Evolutionary conservation across 2,329 filamentous ascomycete species (phyloP).

Genomic region (Orbilia quercus): DNA sequence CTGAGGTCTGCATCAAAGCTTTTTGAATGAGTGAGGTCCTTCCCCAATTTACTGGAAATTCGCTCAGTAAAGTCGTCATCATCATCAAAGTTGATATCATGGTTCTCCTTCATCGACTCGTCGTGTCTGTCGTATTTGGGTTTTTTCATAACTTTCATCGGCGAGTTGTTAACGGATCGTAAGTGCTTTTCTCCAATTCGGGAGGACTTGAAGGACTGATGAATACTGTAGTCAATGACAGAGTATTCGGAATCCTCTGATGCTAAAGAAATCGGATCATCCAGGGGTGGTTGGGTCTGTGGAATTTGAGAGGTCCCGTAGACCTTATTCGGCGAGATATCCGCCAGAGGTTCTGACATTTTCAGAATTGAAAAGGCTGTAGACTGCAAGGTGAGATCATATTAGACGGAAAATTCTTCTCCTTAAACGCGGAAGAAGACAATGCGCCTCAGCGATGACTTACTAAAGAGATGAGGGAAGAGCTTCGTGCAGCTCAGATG

Average conservation of each 20-base stretch:
- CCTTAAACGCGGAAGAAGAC: constrained; percentile 35
- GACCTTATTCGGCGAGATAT: constrained; percentile 55
- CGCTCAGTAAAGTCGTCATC: constrained; percentile 45
- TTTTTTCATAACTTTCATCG: constrained; percentile 55
- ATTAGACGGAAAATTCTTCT: constrained; percentile 30
- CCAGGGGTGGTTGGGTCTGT: constrained; percentile 26
- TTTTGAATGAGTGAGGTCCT: constrained; percentile 21
- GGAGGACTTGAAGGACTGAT: constrained; percentile 33
- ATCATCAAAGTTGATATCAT: constrained; percentile 46
- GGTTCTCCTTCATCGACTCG: constrained; percentile 52
- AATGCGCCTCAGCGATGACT: constrained; percentile 21
- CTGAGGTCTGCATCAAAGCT: constrained; percentile 48
- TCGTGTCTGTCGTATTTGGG: constrained; percentile 56
- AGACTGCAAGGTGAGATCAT: constrained; percentile 19
- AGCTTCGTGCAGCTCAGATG: constrained; percentile 36
- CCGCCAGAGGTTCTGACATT: constrained; percentile 51
- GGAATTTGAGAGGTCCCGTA: constrained; percentile 46
- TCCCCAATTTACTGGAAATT: constrained; percentile 20
- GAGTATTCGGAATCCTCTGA: constrained; percentile 53
- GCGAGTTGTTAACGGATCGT: constrained; percentile 47
- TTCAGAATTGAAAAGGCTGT: constrained; percentile 21
- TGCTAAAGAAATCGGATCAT: constrained; percentile 24
- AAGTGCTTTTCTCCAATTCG: constrained; percentile 45
- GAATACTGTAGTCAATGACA: constrained; percentile 51
- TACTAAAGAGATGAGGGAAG: constrained; percentile 35